Conservation (phyloP, 768 basidiomycete species). For the Crassisporium funariophilum region DNA sequence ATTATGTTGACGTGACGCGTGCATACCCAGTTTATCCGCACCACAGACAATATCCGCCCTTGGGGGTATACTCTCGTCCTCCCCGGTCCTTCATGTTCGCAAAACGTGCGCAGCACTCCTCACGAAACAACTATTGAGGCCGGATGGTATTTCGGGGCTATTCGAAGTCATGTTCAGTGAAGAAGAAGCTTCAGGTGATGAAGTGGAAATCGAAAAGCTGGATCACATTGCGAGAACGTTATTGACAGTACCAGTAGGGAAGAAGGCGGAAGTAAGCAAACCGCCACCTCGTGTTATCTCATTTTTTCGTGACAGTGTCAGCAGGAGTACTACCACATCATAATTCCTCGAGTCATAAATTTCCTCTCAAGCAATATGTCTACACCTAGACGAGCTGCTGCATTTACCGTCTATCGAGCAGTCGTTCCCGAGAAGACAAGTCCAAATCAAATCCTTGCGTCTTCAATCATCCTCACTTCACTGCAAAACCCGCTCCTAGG, state of each 20-base stretch:
- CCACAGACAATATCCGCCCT: conserved; percentile 67
- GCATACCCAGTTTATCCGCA: conserved; percentile 56
- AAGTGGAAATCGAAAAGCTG: conserved; percentile 65
- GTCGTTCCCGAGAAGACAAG: conserved; percentile 40
- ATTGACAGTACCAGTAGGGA: conserved; percentile 58
- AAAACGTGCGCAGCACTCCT: conserved; percentile 65
- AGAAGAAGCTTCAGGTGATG: conserved; percentile 48
- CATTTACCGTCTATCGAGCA: conserved; percentile 71
- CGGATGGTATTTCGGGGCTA: conserved; percentile 70
- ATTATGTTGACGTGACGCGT: conserved; percentile 18
- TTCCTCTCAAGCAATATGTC: conserved; percentile 48
- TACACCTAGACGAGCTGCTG: conserved; percentile 59
- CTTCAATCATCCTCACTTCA: conserved; percentile 42
- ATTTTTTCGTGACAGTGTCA: neutral
- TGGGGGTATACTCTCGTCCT: conserved; percentile 49
- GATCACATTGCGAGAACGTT: conserved; percentile 72
- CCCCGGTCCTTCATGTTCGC: conserved; percentile 50
- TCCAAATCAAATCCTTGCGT: conserved; percentile 29
- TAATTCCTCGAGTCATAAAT: conserved; percentile 57
- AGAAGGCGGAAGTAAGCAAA: conserved; percentile 53
- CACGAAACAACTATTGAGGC: conserved; percentile 68
- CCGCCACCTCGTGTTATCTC: neutral
- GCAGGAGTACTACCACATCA: conserved; percentile 62
- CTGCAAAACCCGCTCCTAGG: conserved; percentile 57
- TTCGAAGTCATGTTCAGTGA: conserved; percentile 71